phyloP scores from a whole-genome alignment of 306 rosid genomes.

The Pyrus bretschneideri region DNA sequence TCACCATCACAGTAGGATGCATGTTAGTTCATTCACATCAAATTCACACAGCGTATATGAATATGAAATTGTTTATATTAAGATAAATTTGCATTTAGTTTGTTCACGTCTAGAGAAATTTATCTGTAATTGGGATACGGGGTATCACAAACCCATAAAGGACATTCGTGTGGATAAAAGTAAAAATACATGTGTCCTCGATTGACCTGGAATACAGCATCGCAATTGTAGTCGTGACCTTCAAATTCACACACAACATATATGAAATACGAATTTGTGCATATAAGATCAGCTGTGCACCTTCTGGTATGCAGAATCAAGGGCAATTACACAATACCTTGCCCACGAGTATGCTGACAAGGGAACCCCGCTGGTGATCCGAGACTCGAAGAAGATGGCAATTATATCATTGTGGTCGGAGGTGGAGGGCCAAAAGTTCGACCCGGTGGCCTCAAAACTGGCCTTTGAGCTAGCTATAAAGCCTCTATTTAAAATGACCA shows the following conservation, averaged over 20 bases:
- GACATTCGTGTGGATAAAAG: too few species aligned
- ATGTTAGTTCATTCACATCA: too few species aligned
- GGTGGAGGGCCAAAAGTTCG: constrained; percentile 45
- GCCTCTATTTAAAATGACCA: constrained; percentile 16
- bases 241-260: not conserved
- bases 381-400: constrained; percentile 43
- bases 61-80: too few species aligned
- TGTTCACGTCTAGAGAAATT: too few species aligned
- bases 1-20: too few species aligned
- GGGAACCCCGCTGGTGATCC: constrained; percentile 35
- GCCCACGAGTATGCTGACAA: constrained; percentile 31
- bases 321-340: constrained; percentile 55
- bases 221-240: too few species aligned
- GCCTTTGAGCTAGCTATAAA: constrained; percentile 33
- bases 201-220: too few species aligned
- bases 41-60: too few species aligned
- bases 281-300: not conserved
- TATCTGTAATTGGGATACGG: too few species aligned
- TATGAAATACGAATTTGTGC: not conserved
- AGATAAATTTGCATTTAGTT: too few species aligned
- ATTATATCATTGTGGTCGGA: constrained; percentile 37
- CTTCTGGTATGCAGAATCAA: constrained; percentile 44
- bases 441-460: constrained; percentile 47
- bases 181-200: too few species aligned
- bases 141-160: too few species aligned